These are phyloP conservation scores for Aphanomyces invadans DNA, from an alignment of 352 stramenopile species.

Conservation along the genomic window DNA sequence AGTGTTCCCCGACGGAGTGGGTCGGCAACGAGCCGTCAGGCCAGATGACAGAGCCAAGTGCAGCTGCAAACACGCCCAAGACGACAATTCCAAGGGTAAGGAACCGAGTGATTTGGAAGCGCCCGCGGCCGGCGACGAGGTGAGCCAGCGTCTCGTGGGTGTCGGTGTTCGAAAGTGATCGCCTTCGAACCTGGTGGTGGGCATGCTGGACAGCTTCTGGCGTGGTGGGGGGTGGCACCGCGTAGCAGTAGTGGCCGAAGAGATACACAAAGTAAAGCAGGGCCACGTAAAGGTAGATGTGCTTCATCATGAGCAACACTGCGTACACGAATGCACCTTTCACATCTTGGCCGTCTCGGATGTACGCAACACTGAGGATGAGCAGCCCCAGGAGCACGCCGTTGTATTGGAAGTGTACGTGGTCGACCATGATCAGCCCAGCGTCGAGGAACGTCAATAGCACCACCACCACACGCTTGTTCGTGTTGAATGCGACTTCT, in stretches of 20 bases:
- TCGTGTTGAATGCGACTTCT: slow-evolving; percentile 31
- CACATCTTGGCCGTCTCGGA: slow-evolving; percentile 72
- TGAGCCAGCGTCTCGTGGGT: slow-evolving; percentile 58
- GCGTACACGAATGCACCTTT: slow-evolving; percentile 87
- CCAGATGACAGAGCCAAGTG: slow-evolving; percentile 69
- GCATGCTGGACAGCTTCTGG: not conserved
- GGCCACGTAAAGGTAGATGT: slow-evolving; percentile 94
- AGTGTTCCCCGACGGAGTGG: slow-evolving; percentile 45
- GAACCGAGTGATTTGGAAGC: slow-evolving; percentile 67
- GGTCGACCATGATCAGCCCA: slow-evolving; percentile 93
- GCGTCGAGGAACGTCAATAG: slow-evolving; percentile 88
- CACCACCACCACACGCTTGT: slow-evolving; percentile 62
- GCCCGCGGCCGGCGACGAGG: slow-evolving; percentile 43
- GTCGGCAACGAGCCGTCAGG: slow-evolving; percentile 33
- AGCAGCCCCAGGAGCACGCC: slow-evolving; percentile 93
- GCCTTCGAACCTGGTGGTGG: slow-evolving; percentile 33
- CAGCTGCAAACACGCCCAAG: slow-evolving; percentile 64
- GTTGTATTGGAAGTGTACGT: slow-evolving; percentile 99
- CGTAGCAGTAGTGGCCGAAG: slow-evolving; percentile 86
- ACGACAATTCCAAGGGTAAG: slow-evolving; percentile 78
- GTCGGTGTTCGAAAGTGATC: slow-evolving; percentile 65
- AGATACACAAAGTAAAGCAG: slow-evolving; percentile 96
- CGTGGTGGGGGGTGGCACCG: slow-evolving; percentile 1
- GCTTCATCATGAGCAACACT: slow-evolving; percentile 94
- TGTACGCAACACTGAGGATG: slow-evolving; percentile 84